These are phyloP conservation scores for Senecio squalidus DNA, from an alignment of 140 eudicot species.

Conservation along the genomic window DNA sequence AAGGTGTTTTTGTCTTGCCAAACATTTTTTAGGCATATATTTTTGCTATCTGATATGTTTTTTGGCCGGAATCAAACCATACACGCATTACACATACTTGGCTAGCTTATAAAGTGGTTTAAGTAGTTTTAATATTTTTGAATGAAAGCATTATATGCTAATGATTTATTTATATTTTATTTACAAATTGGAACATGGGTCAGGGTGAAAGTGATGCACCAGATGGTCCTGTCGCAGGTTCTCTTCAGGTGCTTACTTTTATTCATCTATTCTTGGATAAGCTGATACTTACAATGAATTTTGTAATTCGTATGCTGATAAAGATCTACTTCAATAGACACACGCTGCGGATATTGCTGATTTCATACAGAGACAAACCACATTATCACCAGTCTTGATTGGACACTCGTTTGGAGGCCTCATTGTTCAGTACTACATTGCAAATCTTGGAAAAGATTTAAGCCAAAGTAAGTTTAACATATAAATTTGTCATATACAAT, in stretches of 20 bases:
- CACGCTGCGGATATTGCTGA: constrained; percentile 72
- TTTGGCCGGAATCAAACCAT: no score
- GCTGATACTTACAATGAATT: not conserved
- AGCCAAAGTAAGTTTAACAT: constrained; percentile 20
- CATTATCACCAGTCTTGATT: constrained; percentile 58
- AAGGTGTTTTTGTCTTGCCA: no score
- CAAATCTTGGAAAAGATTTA: constrained; percentile 29
- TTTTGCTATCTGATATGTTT: no score
- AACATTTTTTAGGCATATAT: no score
- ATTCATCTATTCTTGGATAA: not conserved
- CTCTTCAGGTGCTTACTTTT: constrained; percentile 64
- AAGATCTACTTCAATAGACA: constrained; percentile 53
- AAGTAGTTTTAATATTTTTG: no score
- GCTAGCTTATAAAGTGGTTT: no score
- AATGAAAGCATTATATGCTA: not conserved
- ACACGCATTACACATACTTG: no score
- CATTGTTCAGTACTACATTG: constrained; percentile 74
- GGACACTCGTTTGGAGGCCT: constrained; percentile 97
- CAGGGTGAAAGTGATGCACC: constrained; percentile 97
- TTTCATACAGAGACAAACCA: constrained; percentile 54
- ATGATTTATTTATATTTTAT: not conserved
- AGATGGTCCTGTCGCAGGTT: constrained; percentile 63
- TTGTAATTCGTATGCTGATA: not conserved
- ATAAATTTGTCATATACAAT: no score
- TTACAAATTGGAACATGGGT: constrained; percentile 5